These are phyloP conservation scores for Phytopythium boreale DNA, from an alignment of 352 stramenopile species.

Conservation along the genomic window DNA sequence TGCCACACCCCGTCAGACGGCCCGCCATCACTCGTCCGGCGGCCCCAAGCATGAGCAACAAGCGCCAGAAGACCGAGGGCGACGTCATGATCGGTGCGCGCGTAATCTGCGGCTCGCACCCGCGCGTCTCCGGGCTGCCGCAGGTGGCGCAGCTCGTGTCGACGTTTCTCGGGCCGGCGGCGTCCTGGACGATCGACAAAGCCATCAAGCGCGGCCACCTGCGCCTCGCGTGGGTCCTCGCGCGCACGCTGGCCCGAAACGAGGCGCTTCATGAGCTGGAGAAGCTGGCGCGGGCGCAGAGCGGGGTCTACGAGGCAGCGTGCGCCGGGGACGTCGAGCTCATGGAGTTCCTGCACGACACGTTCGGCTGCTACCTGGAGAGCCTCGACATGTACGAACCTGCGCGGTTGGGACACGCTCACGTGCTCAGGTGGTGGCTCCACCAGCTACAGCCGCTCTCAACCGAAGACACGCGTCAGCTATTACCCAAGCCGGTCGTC, in stretches of 20 bases:
- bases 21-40: background rate
- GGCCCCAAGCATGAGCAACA: background rate
- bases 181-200: constrained; percentile 10
- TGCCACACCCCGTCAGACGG: background rate
- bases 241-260: background rate
- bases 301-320: background rate
- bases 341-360: background rate
- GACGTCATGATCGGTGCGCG: background rate
- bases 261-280: background rate
- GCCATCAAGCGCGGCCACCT: background rate
- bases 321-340: background rate
- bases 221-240: constrained; percentile 1
- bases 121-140: constrained; percentile 8
- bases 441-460: background rate
- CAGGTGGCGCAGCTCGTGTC: constrained; percentile 27
- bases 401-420: background rate
- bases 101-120: background rate
- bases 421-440: constrained; percentile 11
- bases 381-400: background rate
- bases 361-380: background rate
- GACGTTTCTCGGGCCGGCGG: constrained; percentile 19
- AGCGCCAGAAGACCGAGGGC: background rate
- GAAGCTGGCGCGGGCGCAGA: background rate
- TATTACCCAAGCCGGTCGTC: constrained; percentile 10
- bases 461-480: background rate